phyloP scores from a whole-genome alignment of 345 rosid genomes.

The Fremontodendron californicum region DNA sequence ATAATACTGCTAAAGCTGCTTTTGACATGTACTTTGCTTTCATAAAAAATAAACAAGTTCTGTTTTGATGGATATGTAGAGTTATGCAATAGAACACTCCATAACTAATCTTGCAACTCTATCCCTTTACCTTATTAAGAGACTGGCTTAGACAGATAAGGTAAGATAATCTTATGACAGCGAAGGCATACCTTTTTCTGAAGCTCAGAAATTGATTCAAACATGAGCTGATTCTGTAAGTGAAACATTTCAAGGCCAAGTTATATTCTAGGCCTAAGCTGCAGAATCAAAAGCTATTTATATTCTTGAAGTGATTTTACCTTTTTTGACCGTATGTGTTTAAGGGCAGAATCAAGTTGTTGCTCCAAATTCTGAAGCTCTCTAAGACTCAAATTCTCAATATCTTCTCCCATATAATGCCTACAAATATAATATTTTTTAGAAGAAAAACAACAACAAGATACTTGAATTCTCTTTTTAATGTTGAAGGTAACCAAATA shows the following conservation, averaged over 20 bases:
- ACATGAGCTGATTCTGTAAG: conserved; percentile 40
- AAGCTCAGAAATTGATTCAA: conserved; percentile 71
- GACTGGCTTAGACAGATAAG: conserved; percentile 59
- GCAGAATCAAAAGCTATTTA: conserved; percentile 38
- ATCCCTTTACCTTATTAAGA: background rate
- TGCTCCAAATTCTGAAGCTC: conserved; percentile 65
- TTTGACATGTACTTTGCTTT: background rate
- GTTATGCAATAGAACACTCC: background rate
- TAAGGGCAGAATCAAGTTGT: conserved; percentile 77
- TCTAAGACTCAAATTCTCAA: conserved; percentile 53
- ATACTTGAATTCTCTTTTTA: background rate
- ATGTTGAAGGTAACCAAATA: background rate
- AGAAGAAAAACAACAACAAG: background rate
- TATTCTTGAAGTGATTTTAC: conserved; percentile 31
- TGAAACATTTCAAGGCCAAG: background rate
- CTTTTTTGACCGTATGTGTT: conserved; percentile 75
- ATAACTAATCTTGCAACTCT: background rate
- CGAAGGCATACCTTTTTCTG: conserved; percentile 64
- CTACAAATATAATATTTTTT: conserved; percentile 29
- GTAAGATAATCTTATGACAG: conserved; percentile 30
- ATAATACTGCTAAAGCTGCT: background rate
- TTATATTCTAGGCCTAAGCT: background rate
- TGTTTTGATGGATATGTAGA: background rate
- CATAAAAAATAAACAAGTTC: background rate
- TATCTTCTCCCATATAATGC: conserved; percentile 87